A percentile compares a stretch with the other conserved stretches of the same genome.
These are phyloP conservation scores for Cyclocybe aegerita DNA, from an alignment of 768 basidiomycete species.

Conservation along the genomic window DNA sequence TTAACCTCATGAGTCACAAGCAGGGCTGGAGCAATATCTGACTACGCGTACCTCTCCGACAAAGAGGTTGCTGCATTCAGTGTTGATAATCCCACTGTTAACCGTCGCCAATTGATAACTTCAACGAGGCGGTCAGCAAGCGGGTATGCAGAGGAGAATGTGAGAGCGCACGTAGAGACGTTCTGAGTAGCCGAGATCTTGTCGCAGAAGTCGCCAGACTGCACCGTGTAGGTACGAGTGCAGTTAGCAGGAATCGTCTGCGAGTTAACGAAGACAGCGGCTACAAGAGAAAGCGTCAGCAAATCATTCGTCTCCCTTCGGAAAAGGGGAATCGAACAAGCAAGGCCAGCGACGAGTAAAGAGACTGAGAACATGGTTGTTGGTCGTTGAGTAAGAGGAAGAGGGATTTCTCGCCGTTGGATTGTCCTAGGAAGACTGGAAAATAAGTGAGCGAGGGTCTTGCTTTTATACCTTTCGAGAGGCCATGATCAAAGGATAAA, in stretches of 20 bases:
- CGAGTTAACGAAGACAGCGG: neutral
- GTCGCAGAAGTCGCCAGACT: constrained; percentile 51
- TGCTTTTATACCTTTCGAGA: too few species aligned
- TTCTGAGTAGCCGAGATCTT: constrained; percentile 43
- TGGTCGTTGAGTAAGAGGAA: too few species aligned
- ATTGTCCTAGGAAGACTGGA: too few species aligned
- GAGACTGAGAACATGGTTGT: too few species aligned
- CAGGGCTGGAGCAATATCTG: neutral
- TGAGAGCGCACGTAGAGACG: constrained; percentile 39
- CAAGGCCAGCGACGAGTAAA: neutral
- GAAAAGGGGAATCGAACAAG: neutral
- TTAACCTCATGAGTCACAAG: neutral
- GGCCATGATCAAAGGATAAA: too few species aligned
- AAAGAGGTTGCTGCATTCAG: constrained; percentile 53
- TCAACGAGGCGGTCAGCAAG: neutral
- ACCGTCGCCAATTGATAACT: constrained; percentile 57
- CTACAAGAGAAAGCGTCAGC: neutral
- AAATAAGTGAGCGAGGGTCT: too few species aligned
- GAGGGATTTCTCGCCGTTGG: too few species aligned
- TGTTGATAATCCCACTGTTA: constrained; percentile 49
- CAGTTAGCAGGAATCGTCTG: constrained; percentile 28
- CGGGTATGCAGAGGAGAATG: neutral
- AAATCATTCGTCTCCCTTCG: neutral
- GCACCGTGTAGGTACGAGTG: constrained; percentile 48
- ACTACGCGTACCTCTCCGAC: constrained; percentile 40